phyloP scores from a whole-genome alignment of 345 rosid genomes.

The Brassica incana region DNA sequence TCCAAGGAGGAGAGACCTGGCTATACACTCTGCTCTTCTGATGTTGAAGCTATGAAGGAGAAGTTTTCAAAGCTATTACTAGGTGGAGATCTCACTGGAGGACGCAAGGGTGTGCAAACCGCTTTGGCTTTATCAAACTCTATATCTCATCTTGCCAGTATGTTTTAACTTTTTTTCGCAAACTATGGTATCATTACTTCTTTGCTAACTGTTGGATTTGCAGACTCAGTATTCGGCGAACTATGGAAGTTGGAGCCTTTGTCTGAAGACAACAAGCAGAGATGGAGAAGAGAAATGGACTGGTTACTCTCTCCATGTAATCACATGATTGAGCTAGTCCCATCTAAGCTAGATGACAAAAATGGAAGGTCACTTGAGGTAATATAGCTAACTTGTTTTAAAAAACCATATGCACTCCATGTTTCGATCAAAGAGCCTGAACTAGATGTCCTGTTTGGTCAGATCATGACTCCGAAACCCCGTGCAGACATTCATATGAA shows the following conservation, averaged over 20 bases:
- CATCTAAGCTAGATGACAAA: conserved; percentile 74
- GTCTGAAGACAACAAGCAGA: conserved; percentile 65
- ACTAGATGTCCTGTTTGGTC: conserved; percentile 39
- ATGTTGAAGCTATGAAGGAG: conserved; percentile 81
- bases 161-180: conserved; percentile 2
- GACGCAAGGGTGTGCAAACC: conserved; percentile 60
- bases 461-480: conserved; percentile 92
- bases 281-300: conserved; percentile 86
- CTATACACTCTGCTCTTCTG: conserved; percentile 44
- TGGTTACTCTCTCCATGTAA: conserved; percentile 91
- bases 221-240: conserved; percentile 88
- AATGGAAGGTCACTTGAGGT: conserved; percentile 85
- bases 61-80: conserved; percentile 69
- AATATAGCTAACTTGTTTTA: not conserved
- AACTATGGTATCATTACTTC: conserved; percentile 40
- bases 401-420: not conserved
- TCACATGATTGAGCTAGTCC: conserved; percentile 92
- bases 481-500: conserved; percentile 90
- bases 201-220: conserved; percentile 13
- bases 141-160: conserved; percentile 81
- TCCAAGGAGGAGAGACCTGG: conserved; percentile 54
- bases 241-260: conserved; percentile 93
- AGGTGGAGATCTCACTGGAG: conserved; percentile 90
- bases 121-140: conserved; percentile 89
- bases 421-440: conserved; percentile 12